Conservation (phyloP, 768 basidiomycete genomes). For the Myochromella boudieri region DNA sequence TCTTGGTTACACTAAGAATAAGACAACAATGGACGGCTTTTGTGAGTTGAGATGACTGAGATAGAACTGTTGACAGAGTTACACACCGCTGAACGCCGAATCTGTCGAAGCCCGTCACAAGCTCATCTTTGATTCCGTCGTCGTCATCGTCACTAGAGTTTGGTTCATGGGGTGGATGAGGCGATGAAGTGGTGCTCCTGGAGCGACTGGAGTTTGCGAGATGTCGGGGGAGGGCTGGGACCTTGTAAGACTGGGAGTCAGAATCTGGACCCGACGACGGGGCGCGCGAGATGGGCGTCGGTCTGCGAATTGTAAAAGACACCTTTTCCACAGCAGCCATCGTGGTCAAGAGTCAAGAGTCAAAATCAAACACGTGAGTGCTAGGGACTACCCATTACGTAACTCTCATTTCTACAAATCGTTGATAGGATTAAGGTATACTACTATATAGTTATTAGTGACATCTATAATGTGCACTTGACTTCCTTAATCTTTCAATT, state of each 20-base stretch:
- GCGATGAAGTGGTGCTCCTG: slow-evolving; percentile 48
- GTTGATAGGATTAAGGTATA: too few relatives aligned
- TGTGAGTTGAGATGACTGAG: slow-evolving; percentile 75
- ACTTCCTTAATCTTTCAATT: slow-evolving; percentile 57
- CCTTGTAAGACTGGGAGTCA: slow-evolving; percentile 51
- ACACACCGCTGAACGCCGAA: slow-evolving; percentile 89
- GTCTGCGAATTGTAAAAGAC: slow-evolving; percentile 85
- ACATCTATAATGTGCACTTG: neutral
- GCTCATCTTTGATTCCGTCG: slow-evolving; percentile 59
- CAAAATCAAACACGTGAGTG: slow-evolving; percentile 9
- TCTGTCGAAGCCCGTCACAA: slow-evolving; percentile 70
- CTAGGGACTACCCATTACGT: too few relatives aligned
- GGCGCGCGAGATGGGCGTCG: slow-evolving; percentile 65
- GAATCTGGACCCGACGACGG: slow-evolving; percentile 66
- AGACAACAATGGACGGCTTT: slow-evolving; percentile 35
- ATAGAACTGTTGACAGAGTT: slow-evolving; percentile 15
- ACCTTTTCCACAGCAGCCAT: slow-evolving; percentile 41
- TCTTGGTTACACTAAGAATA: slow-evolving; percentile 41
- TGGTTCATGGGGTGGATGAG: slow-evolving; percentile 29
- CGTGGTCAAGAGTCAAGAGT: slow-evolving; percentile 12
- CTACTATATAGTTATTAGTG: too few relatives aligned
- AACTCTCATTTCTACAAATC: too few relatives aligned
- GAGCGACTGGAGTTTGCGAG: slow-evolving; percentile 38
- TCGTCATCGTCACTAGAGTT: slow-evolving; percentile 69
- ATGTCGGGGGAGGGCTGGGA: slow-evolving; percentile 62